Evolutionary conservation across 257 asterid genomes (phyloP).

Genomic region (Verbascum thapsus): DNA sequence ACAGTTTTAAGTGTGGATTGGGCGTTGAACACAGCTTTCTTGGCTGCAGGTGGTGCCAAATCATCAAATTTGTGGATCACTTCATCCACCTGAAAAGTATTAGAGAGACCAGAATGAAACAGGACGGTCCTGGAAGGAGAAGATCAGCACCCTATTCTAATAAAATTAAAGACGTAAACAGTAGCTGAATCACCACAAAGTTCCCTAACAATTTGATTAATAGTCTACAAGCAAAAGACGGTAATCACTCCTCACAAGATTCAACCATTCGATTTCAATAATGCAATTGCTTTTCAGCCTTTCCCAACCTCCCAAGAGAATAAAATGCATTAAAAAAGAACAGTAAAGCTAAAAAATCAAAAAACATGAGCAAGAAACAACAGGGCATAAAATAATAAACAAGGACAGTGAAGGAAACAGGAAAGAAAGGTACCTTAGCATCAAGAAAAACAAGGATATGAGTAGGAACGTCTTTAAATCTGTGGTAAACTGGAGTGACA

Average conservation of each 20-base stretch:
- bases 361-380: background rate
- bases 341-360: background rate
- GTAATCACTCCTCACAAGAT: background rate
- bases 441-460: constrained; percentile 65
- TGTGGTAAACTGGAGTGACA: constrained; percentile 57
- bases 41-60: constrained; percentile 65
- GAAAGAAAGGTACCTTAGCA: constrained; percentile 43
- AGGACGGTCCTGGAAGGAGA: background rate
- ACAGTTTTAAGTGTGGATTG: constrained; percentile 37
- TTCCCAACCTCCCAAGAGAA: background rate
- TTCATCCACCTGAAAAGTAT: constrained; percentile 44
- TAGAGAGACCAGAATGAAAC: background rate
- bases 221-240: no score
- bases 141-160: no score
- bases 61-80: constrained; percentile 43
- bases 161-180: no score
- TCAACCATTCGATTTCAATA: background rate
- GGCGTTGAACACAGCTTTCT: constrained; percentile 37
- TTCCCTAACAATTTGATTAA: no score
- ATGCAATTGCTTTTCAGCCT: background rate
- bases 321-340: background rate
- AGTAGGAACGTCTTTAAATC: constrained; percentile 52
- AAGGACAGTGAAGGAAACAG: background rate
- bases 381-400: background rate
- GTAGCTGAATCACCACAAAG: no score